Percentiles rank a stretch among this genome's conserved stretches.
These are phyloP conservation scores for Tuber brumale DNA, from an alignment of 495 filamentous ascomycete genomes.

Conservation along the genomic window DNA sequence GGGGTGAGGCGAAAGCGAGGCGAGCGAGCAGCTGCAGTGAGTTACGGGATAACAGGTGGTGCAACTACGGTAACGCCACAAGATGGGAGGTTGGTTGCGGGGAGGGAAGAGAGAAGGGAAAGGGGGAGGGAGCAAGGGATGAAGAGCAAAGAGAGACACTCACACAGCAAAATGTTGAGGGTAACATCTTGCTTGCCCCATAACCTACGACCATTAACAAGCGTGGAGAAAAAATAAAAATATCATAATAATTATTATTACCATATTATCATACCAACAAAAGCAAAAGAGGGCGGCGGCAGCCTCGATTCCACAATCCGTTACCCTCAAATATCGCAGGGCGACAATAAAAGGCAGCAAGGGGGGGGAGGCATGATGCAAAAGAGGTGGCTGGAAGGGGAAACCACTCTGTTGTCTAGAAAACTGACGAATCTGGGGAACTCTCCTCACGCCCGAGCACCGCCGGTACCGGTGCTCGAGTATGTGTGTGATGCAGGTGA, in stretches of 20 bases:
- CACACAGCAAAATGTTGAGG: background rate
- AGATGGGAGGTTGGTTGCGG: background rate
- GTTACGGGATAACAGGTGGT: background rate
- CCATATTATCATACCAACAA: background rate
- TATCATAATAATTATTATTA: background rate
- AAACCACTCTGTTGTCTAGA: background rate
- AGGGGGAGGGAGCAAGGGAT: background rate
- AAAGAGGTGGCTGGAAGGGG: background rate
- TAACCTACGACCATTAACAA: background rate
- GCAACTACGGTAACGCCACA: background rate
- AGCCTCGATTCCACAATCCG: background rate
- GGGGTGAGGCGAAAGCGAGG: slow-evolving; percentile 1
- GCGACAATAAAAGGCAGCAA: background rate
- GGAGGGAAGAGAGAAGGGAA: background rate
- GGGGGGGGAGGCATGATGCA: background rate
- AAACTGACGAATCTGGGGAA: background rate
- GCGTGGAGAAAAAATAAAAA: slow-evolving; percentile 2
- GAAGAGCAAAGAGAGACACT: background rate
- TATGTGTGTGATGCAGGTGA: background rate
- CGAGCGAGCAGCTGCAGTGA: background rate
- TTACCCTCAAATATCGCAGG: background rate
- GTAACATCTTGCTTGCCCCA: background rate
- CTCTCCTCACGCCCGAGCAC: background rate
- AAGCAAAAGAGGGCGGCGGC: background rate
- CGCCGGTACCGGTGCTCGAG: background rate